Evolutionary conservation across 2,329 filamentous ascomycete species (phyloP).

Genomic region (Lasiodiplodia citricola): DNA sequence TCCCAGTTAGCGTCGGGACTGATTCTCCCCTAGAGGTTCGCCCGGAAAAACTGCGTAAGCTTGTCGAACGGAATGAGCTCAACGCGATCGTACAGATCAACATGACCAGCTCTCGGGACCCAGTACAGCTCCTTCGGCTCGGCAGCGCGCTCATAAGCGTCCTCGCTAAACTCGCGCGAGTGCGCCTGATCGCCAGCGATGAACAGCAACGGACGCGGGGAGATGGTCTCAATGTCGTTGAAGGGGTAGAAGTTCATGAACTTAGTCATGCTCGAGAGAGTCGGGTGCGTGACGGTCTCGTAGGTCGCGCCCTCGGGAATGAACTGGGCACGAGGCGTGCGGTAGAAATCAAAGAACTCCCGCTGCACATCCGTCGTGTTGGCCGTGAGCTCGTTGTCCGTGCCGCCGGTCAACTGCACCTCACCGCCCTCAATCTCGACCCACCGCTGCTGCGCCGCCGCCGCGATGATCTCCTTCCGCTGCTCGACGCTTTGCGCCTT

Average conservation of each 20-base stretch:
- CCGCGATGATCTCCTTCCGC: slow-evolving; percentile 28
- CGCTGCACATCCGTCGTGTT: slow-evolving; percentile 32
- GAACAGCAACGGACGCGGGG: slow-evolving; percentile 38
- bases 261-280: slow-evolving; percentile 36
- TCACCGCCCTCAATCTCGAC: slow-evolving; percentile 28
- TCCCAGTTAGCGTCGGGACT: not conserved
- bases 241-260: slow-evolving; percentile 43
- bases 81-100: slow-evolving; percentile 46
- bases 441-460: slow-evolving; percentile 28
- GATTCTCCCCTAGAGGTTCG: not conserved
- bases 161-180: slow-evolving; percentile 38
- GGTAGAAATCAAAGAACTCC: slow-evolving; percentile 43
- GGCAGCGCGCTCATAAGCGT: slow-evolving; percentile 34
- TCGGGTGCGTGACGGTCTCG: slow-evolving; percentile 37
- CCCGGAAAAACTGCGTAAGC: slow-evolving; percentile 36
- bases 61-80: slow-evolving; percentile 43
- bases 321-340: slow-evolving; percentile 38
- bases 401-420: slow-evolving; percentile 6
- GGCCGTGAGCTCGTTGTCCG: slow-evolving; percentile 29
- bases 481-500: slow-evolving; percentile 29
- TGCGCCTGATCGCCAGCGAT: slow-evolving; percentile 36
- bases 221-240: slow-evolving; percentile 38
- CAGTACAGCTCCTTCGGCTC: slow-evolving; percentile 47
- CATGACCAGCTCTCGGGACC: slow-evolving; percentile 42
- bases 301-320: slow-evolving; percentile 30